phyloP scores from a whole-genome alignment of 1,139 yeast genomes.

The Taphrina flavorubra region DNA sequence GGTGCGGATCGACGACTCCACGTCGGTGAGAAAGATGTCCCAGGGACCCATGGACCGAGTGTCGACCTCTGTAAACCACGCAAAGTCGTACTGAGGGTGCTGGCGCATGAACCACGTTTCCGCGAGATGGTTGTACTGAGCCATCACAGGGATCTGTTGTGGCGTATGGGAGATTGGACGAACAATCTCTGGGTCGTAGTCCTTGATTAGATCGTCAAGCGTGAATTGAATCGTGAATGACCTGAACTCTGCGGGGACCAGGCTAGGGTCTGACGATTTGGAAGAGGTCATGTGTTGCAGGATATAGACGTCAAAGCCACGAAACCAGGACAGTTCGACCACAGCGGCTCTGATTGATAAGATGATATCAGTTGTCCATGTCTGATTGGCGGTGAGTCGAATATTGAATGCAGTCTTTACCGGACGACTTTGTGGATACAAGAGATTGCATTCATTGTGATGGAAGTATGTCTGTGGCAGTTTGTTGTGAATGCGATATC shows the following conservation, averaged over 20 bases:
- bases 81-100: conserved; percentile 10
- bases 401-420: conserved; percentile 1
- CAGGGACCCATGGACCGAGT: conserved; percentile 9
- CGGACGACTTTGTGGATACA: conserved; percentile 12
- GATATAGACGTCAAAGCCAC: conserved; percentile 8
- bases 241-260: conserved; percentile 10
- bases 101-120: conserved; percentile 14
- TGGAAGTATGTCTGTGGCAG: background rate
- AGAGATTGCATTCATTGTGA: conserved; percentile 16
- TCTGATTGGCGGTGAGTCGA: background rate
- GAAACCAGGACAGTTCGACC: conserved; percentile 11
- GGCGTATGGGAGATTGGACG: background rate
- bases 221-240: conserved; percentile 12
- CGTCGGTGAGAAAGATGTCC: conserved; percentile 11
- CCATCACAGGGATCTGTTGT: conserved; percentile 7
- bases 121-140: conserved; percentile 23
- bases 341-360: conserved; percentile 18
- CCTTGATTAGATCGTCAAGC: conserved; percentile 12
- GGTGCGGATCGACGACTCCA: conserved; percentile 7
- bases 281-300: background rate
- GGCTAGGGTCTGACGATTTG: background rate
- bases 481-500: conserved; percentile 1
- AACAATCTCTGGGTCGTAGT: conserved; percentile 6
- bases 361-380: conserved; percentile 7
- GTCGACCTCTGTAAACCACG: conserved; percentile 15